phyloP scores from a whole-genome alignment of 768 basidiomycete genomes.

The Phaffia tasmanica region DNA sequence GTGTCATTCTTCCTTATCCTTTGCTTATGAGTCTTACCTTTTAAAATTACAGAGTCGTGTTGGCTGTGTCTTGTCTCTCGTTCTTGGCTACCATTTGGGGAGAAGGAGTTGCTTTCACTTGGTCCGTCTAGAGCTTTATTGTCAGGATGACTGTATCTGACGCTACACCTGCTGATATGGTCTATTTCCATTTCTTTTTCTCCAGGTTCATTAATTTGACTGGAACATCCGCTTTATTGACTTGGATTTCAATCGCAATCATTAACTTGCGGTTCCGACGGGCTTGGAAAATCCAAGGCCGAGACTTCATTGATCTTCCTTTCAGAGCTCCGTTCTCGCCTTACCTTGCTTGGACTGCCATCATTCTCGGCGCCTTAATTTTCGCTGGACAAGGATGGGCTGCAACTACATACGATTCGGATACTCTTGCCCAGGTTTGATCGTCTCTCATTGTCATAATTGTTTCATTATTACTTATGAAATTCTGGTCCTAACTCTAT shows the following conservation, averaged over 20 bases:
- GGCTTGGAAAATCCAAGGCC: constrained; percentile 50
- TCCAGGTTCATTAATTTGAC: constrained; percentile 51
- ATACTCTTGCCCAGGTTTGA: constrained; percentile 39
- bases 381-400: constrained; percentile 46
- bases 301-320: constrained; percentile 47
- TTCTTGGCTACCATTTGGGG: constrained; percentile 54
- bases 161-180: too few species aligned
- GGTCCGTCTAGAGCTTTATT: constrained; percentile 28
- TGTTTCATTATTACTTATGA: constrained; percentile 43
- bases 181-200: too few species aligned
- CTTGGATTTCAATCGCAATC: constrained; percentile 51
- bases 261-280: constrained; percentile 45
- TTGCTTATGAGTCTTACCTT: too few species aligned
- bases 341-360: constrained; percentile 45
- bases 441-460: constrained; percentile 37
- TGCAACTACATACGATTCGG: constrained; percentile 32
- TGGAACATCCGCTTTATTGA: constrained; percentile 56
- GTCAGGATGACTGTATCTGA: neutral
- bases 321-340: constrained; percentile 51
- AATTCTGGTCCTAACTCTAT: too few species aligned
- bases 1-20: too few species aligned
- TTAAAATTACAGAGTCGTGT: constrained; percentile 40
- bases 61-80: constrained; percentile 46
- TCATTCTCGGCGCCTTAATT: constrained; percentile 47
- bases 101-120: constrained; percentile 47